A percentile compares a stretch with the other conserved stretches of the same genome.
Evolutionary conservation across 768 basidiomycete species (phyloP).

Genomic region (Nidularia pulvinata): DNA sequence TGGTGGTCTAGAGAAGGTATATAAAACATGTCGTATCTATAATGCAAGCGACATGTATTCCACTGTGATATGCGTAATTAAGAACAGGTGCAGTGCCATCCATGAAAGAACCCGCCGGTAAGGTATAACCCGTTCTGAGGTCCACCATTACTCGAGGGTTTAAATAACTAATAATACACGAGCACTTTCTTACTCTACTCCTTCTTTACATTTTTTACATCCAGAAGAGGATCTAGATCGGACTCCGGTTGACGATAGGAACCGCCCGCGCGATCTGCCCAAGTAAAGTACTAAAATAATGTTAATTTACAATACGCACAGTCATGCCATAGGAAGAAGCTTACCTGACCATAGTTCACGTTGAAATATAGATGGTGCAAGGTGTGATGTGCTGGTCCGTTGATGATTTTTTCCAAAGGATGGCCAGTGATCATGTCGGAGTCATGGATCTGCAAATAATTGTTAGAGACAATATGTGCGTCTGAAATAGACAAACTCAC

Average conservation of each 20-base stretch:
- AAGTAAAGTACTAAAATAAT: conserved; percentile 87
- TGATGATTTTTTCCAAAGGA: conserved; percentile 86
- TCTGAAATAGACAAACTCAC: conserved; percentile 93
- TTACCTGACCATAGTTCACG: conserved; percentile 91
- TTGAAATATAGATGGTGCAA: conserved; percentile 97
- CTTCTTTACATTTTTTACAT: conserved; percentile 40
- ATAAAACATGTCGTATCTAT: too few relatives aligned
- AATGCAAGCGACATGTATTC: too few relatives aligned
- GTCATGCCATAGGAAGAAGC: conserved; percentile 11
- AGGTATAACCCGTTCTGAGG: too few relatives aligned
- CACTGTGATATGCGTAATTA: too few relatives aligned
- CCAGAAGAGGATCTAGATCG: conserved; percentile 82
- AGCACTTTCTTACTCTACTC: conserved; percentile 9
- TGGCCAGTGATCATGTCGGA: conserved; percentile 98
- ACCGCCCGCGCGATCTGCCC: conserved; percentile 81
- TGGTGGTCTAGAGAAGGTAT: too few relatives aligned
- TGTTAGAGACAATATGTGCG: conserved; percentile 75
- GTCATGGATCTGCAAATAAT: conserved; percentile 82
- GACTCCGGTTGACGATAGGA: conserved; percentile 91
- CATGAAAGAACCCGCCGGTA: too few relatives aligned
- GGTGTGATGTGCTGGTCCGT: conserved; percentile 98
- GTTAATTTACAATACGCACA: conserved; percentile 6
- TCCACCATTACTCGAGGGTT: not conserved
- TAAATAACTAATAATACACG: not conserved
- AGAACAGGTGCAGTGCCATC: too few relatives aligned